Percentiles rank a stretch among this genome's conserved stretches.
Conservation (phyloP, 2,329 filamentous ascomycete genomes). For the Xylaria sp. region DNA sequence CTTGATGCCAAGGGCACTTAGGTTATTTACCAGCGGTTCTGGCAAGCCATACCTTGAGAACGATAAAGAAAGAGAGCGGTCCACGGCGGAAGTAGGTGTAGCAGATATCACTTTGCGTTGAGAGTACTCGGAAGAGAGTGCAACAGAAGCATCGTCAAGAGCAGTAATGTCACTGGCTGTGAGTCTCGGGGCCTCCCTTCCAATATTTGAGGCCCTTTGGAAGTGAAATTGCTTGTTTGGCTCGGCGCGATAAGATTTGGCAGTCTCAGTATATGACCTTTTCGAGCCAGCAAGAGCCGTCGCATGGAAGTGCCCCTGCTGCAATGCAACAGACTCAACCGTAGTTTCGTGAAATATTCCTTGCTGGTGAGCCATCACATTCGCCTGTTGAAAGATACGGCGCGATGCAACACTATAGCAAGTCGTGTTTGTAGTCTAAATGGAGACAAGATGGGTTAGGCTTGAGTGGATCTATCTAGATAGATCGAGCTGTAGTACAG, state of each 20-base stretch:
- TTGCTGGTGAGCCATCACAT: conserved; percentile 43
- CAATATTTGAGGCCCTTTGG: conserved; percentile 38
- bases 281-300: conserved; percentile 61
- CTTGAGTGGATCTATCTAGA: background rate
- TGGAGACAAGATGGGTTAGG: too few relatives aligned
- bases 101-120: conserved; percentile 63
- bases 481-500: too few relatives aligned
- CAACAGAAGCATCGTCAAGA: conserved; percentile 38
- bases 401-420: background rate
- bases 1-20: conserved; percentile 72
- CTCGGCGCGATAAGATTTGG: conserved; percentile 24
- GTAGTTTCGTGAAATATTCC: conserved; percentile 62
- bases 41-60: conserved; percentile 73
- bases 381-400: background rate
- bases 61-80: conserved; percentile 68
- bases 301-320: conserved; percentile 53
- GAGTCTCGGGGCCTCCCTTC: conserved; percentile 44
- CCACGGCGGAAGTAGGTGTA: conserved; percentile 62
- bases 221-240: conserved; percentile 46
- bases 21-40: conserved; percentile 68
- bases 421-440: background rate
- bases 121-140: conserved; percentile 62
- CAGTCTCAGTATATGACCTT: conserved; percentile 49
- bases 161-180: conserved; percentile 60
- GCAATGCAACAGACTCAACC: conserved; percentile 57